Evolutionary conservation across 2,329 filamentous ascomycete species (phyloP).

Genomic region (Pyrenophora graminea): DNA sequence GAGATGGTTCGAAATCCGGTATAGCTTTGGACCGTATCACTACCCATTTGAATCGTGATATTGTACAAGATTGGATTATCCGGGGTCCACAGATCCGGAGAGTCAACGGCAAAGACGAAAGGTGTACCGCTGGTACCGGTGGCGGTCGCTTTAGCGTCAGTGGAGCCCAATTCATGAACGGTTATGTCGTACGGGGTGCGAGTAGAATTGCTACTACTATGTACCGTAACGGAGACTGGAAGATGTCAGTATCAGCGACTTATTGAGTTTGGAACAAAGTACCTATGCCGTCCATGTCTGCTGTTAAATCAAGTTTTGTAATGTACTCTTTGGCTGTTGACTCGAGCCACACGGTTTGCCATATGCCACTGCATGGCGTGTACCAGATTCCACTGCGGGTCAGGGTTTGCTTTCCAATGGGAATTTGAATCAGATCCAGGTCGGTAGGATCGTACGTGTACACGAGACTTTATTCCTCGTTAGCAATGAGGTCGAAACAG

Average conservation of each 20-base stretch:
- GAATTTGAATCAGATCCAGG: constrained; percentile 58
- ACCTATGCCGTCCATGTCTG: constrained; percentile 47
- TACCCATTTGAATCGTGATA: constrained; percentile 58
- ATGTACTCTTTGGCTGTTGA: constrained; percentile 63
- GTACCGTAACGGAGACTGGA: constrained; percentile 61
- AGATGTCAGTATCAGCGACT: constrained; percentile 15
- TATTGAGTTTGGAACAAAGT: neutral
- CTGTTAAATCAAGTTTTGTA: constrained; percentile 62
- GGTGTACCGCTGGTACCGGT: constrained; percentile 54
- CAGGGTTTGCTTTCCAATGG: constrained; percentile 67
- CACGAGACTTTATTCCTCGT: constrained; percentile 55
- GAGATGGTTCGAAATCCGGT: constrained; percentile 70
- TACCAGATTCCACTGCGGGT: constrained; percentile 67
- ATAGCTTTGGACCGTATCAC: constrained; percentile 65
- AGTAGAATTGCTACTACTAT: constrained; percentile 49
- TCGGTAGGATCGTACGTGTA: constrained; percentile 73
- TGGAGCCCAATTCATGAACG: constrained; percentile 40
- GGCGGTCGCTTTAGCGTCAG: constrained; percentile 51
- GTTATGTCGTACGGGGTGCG: constrained; percentile 47
- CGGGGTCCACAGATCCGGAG: constrained; percentile 67
- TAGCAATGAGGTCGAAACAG: no score
- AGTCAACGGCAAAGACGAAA: constrained; percentile 61
- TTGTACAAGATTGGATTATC: constrained; percentile 67
- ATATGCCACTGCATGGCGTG: constrained; percentile 73
- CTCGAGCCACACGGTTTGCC: constrained; percentile 75